phyloP scores from a whole-genome alignment of 2,329 filamentous ascomycete genomes.

The Microthyrium microscopicum region DNA sequence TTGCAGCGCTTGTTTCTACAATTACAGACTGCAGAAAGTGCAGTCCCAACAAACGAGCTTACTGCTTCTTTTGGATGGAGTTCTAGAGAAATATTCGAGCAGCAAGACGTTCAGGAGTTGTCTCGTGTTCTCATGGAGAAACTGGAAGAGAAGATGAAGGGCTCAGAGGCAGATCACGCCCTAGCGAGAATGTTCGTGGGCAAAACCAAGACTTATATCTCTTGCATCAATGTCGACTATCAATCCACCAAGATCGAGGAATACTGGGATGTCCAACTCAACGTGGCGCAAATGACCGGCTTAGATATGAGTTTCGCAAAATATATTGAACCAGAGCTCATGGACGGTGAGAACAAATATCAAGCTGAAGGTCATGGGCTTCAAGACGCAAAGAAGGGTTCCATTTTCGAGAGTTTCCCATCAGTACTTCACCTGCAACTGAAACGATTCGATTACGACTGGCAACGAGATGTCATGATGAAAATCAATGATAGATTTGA shows the following conservation, averaged over 20 bases:
- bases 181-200: constrained; percentile 85
- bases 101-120: constrained; percentile 95
- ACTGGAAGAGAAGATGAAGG: constrained; percentile 96
- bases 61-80: constrained; percentile 98
- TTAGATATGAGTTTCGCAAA: constrained; percentile 89
- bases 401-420: constrained; percentile 91
- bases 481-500: constrained; percentile 93
- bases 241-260: constrained; percentile 92
- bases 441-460: constrained; percentile 96
- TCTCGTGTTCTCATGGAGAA: constrained; percentile 95
- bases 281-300: constrained; percentile 85
- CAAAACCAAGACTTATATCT: constrained; percentile 97
- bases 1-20: constrained; percentile 90
- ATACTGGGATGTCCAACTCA: constrained; percentile 97
- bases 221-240: constrained; percentile 95
- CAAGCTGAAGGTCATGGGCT: constrained; percentile 82
- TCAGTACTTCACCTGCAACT: constrained; percentile 88
- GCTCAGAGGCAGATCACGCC: constrained; percentile 76
- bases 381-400: constrained; percentile 93
- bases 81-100: constrained; percentile 92
- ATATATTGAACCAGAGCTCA: constrained; percentile 89
- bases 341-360: constrained; percentile 98
- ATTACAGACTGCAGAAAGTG: constrained; percentile 67
- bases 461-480: constrained; percentile 93
- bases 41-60: constrained; percentile 81